Evolutionary conservation across 768 basidiomycete species (phyloP).

Genomic region (Lactarius tabidus): DNA sequence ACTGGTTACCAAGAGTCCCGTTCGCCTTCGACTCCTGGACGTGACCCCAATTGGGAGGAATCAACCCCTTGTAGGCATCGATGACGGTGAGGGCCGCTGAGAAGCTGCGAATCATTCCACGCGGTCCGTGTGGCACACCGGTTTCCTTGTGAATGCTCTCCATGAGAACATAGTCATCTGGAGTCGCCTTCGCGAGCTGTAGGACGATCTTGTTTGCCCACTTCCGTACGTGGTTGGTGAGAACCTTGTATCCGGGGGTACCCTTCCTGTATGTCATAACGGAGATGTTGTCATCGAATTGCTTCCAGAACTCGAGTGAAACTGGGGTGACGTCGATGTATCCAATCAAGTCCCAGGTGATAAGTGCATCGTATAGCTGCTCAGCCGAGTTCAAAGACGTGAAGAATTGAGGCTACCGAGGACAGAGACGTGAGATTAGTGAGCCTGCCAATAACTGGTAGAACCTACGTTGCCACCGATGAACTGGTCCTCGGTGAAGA

Average conservation of each 20-base stretch:
- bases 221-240: background rate
- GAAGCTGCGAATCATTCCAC: slow-evolving; percentile 22
- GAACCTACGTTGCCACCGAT: slow-evolving; percentile 16
- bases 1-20: background rate
- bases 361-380: slow-evolving; percentile 31
- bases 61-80: slow-evolving; percentile 5
- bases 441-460: background rate
- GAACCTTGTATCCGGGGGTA: background rate
- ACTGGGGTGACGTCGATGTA: slow-evolving; percentile 29
- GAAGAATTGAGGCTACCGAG: slow-evolving; percentile 31
- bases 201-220: slow-evolving; percentile 23
- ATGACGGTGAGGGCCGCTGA: slow-evolving; percentile 13
- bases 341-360: slow-evolving; percentile 28
- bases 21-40: background rate
- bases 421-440: background rate
- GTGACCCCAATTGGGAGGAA: slow-evolving; percentile 22
- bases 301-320: slow-evolving; percentile 33
- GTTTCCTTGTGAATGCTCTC: slow-evolving; percentile 7
- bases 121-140: slow-evolving; percentile 16
- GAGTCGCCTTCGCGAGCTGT: slow-evolving; percentile 17
- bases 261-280: slow-evolving; percentile 6
- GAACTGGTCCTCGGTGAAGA: slow-evolving; percentile 15
- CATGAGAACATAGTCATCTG: slow-evolving; percentile 17
- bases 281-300: background rate
- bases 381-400: slow-evolving; percentile 31